Base-by-base conservation (phyloP, 2,329 filamentous ascomycete species). In the Elsinoe arachidis region DNA sequence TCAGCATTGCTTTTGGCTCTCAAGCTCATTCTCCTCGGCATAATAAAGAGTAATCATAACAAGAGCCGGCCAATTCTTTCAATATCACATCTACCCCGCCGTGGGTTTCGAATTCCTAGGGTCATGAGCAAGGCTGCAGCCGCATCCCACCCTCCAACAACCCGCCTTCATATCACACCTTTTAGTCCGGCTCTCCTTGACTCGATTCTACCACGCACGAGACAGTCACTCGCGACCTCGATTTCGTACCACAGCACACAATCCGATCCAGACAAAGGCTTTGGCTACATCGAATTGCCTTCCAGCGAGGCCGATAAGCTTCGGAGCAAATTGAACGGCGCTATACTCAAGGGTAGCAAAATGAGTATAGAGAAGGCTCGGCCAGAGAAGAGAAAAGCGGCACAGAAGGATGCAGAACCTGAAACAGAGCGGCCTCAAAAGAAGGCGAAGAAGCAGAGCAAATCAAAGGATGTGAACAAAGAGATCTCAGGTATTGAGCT, bases 201-300 rank as follows among this genome's bases (percentile, higher is more conserved):
- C 57, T 77, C 86, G 51, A 81, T 95, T 59, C 72, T 99, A 49
- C 84, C 88, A 19, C 77, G 85, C 0, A 80, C 85, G 0, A 68
- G 88, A 12, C 80, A 83, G 35, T 77, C 83, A 12, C 76, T 76
- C 46, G 89, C 88, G 17, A 83, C 83, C 60, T 88, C 90, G 68
- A 81, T 96, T 55, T 96, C 91, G n/a, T 96, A 86, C 73, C 92
- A 97, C 72, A 77, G 78, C 4, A 74, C 96, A 63, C 82, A 90
- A 67, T 91, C 91, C 0, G 96, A 95, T 62, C 92, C 92, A 12
- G 93, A 99, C 63, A 87, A 83, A 68, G 85, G 82, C 55, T 99
- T 90, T 82, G 93, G 92, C 57, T 99, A 88, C 73, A 78, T 97
- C 59, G 90, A 95, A 47, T 74, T 99, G 37, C 91, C 91, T 0